Base-by-base conservation (phyloP, 192 early-diverging fungal species). In the Bifiguratus adelaidae region DNA sequence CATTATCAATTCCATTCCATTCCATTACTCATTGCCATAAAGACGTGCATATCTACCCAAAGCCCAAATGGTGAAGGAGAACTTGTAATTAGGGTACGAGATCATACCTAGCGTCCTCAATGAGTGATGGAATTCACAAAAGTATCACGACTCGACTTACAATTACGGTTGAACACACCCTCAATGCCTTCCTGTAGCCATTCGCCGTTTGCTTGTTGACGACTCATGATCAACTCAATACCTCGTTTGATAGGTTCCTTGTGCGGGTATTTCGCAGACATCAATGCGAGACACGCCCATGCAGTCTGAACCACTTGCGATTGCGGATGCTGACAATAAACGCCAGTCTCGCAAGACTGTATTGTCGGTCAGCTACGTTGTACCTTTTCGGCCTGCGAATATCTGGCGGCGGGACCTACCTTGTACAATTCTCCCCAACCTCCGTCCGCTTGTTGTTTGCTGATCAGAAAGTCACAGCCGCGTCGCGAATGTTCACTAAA, bases 401-500 rank as follows among this genome's bases (percentile, higher is more conserved):
- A 45, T 15, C 23, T 12, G 5, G 6, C 12, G 19, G 18, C 7
- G n/a, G 27, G 41, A 30, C 52, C 47, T 62, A 79, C 78, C 59
- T 88, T 83, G 70, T 92, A 99, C 9, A 78, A 63, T 66, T 99
- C 95, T 49, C 95, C 95, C 95, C 95, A 99, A 3, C 95, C 95
- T 48, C 95, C 95, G 53, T 99, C 95, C 9, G 43, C 60, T 36
- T 77, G 71, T 74, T 99, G 95, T 45, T 88, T 87, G 7, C 82
- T 76, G 18, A 92, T 64, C 41, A 99, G 46, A 56, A 95, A 96
- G n/a, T 91, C 83, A 55, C 95, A 99, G 1, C 81, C 95, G 26
- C 67, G 67, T 52, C 69, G 73, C 19, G 82, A 71, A 34, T 62
- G 27, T 3, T 67, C 68, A 49, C 80, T 77, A 50, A 34, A 20